Base-by-base conservation (phyloP, 2,329 filamentous ascomycete species). In the Trichoderma asperellum region DNA sequence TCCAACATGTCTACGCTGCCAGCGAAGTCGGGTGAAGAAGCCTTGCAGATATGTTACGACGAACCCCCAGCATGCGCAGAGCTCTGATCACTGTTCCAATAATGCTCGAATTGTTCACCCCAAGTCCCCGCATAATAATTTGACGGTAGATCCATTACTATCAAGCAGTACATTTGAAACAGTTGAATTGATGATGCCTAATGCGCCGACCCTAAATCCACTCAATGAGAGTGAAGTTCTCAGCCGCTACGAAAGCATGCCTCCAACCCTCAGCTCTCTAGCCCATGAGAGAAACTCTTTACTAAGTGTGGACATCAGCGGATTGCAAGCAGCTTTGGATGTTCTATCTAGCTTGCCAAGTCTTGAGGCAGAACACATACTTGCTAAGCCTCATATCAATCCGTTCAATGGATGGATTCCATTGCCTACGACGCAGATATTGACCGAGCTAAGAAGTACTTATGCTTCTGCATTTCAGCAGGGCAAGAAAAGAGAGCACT, bases 371-470 rank as follows among this genome's bases (percentile, higher is more conserved):
- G 60, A 63, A 27, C 47, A 21, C 14, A 63, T 53, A 29, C 60
- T 63, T 37, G 43, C 43, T 2, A 63, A 63, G 32, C 14, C 43
- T 63, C 32, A 63, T 27, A 53, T 63, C 34, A 53, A 63, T 53
- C 32, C 32, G 4, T 63, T 63, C 21, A 21, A 63, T 14, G 43
- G 47, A 6, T 63, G 60, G 60, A 27, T 63, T 37, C 60, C 60
- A 14, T 10, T 43, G 14, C 29, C 35, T 37, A 53, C 47, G 8
- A 53, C 60, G 24, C 12, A 6, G 32, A 18, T 37, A 16, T 18
- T 63, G 5, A 14, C n/a, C 21, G 43, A 53, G n/a, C 12, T 53
- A n/a, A 63, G 60, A 53, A 52, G 3, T 37, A 35, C 60, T 6
- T 63, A 37, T 53, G 4, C 47, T 37, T 63, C 21, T 53, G 60